A percentile compares a stretch with the other conserved stretches of the same genome.
Evolutionary conservation across 192 early-diverging fungal species (phyloP).

Genomic region (Coemansia sp.): DNA sequence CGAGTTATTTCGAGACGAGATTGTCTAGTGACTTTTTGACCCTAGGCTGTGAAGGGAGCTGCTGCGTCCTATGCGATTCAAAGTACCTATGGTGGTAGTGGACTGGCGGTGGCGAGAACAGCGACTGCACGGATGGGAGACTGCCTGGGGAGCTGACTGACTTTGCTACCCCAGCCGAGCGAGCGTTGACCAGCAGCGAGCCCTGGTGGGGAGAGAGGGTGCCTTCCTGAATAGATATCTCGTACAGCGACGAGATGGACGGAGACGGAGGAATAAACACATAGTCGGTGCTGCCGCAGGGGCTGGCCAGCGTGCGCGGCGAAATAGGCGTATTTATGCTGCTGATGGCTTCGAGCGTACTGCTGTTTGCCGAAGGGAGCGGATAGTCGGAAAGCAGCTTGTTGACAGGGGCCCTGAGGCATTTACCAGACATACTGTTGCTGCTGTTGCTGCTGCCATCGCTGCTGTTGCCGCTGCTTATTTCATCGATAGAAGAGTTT

Average conservation of each 20-base stretch:
- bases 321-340: slow-evolving; percentile 23
- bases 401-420: not conserved
- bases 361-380: slow-evolving; percentile 9
- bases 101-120: slow-evolving; percentile 41
- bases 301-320: slow-evolving; percentile 40
- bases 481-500: not conserved
- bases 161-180: slow-evolving; percentile 21
- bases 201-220: slow-evolving; percentile 19
- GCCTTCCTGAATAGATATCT: slow-evolving; percentile 16
- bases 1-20: not conserved
- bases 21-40: not conserved
- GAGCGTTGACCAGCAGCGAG: slow-evolving; percentile 24
- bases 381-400: not conserved
- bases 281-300: slow-evolving; percentile 47
- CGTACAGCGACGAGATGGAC: slow-evolving; percentile 46
- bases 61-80: slow-evolving; percentile 8
- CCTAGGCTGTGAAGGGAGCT: not conserved
- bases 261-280: slow-evolving; percentile 52
- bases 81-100: slow-evolving; percentile 32
- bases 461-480: not conserved
- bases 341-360: slow-evolving; percentile 23
- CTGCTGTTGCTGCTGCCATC: not conserved
- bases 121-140: slow-evolving; percentile 12
- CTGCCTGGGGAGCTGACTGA: slow-evolving; percentile 32
- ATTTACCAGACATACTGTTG: not conserved